Base-by-base conservation (phyloP, 164 flowering plant genomes). In the Kalanchoe fedtschenkoi region DNA sequence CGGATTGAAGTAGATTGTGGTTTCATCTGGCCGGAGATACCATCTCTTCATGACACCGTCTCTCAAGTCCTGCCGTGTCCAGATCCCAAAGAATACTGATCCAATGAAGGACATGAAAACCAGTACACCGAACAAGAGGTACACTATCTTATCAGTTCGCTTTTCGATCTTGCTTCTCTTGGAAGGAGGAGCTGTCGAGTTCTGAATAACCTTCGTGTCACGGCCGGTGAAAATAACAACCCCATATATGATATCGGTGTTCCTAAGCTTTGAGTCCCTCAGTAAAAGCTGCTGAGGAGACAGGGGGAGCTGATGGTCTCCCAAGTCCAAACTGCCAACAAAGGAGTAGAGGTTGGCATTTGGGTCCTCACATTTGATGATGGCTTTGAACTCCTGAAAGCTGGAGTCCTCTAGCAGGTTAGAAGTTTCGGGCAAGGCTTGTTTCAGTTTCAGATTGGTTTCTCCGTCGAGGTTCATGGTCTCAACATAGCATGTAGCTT, bases 381-480 rank as follows among this genome's bases (percentile, higher is more conserved):
- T 60, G 43, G 84, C 90, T 35, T 76, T 74, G 69, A 84, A 84
- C 64, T 81, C 62, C 58, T 63, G 65, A 72, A 83, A 86, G 63
- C 70, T 58, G 9, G 63, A 67, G 43, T 88, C 87, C 5, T 84
- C 84, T 15, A 76, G 77, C 41, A 84, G 60, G 0, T 72, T 70
- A 46, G 80, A 71, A 38, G 90, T 88, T 39, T 62, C 80, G 28
- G 84, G 88, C 58, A 83, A 64, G 53, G 83, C 80, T 71, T 85
- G 86, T 67, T 88, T 88, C 14, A 88, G 71, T 69, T 88, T 88
- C 79, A 86, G 73, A 69, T 88, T 86, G 47, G 92, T 86, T 67
- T 88, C 96, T n/a, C 96, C 96, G 64, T 88, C 96, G 56, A 88
- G 83, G 63, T 88, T 88, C 67, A 70, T 88, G 54, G 96, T 88